A percentile compares a stretch with the other conserved stretches of the same genome.
These are phyloP conservation scores for Auricularia sp. DNA, from an alignment of 768 basidiomycete genomes.

Conservation along the genomic window DNA sequence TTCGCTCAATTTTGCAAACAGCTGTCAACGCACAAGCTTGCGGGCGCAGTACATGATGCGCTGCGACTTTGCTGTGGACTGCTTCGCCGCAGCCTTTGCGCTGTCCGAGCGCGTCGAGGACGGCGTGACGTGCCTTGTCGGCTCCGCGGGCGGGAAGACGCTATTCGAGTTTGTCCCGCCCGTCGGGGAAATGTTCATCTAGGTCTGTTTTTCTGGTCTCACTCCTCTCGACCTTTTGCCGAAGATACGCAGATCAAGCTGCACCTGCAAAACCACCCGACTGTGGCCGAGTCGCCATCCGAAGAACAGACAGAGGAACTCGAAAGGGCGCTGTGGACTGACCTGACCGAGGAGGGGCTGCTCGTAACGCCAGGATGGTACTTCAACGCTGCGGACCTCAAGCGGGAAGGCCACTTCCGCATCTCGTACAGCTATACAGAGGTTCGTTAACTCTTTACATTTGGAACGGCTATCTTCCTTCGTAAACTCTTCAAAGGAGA, in stretches of 20 bases:
- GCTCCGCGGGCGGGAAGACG: constrained; percentile 12
- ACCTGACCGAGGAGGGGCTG: constrained; percentile 52
- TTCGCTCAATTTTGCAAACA: too few relatives aligned
- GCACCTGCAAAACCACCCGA: constrained; percentile 48
- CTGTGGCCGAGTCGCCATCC: constrained; percentile 16
- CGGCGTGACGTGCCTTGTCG: constrained; percentile 11
- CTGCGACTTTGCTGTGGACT: constrained; percentile 56
- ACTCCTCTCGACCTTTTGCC: not conserved
- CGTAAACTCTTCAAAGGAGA: too few relatives aligned
- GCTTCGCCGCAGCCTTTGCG: constrained; percentile 52
- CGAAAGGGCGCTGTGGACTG: constrained; percentile 50
- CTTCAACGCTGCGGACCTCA: constrained; percentile 19
- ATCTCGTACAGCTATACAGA: not conserved
- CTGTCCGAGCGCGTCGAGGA: constrained; percentile 3
- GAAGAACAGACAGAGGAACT: constrained; percentile 30
- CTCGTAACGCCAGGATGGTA: constrained; percentile 52
- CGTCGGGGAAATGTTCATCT: constrained; percentile 71
- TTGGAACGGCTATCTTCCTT: too few relatives aligned
- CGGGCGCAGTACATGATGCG: constrained; percentile 44
- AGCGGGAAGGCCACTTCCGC: not conserved
- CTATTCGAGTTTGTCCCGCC: constrained; percentile 68
- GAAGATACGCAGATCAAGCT: constrained; percentile 40
- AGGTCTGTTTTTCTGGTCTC: constrained; percentile 30
- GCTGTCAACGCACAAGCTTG: constrained; percentile 18
- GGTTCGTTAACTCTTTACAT: not conserved